Conservation (phyloP, 169 alveolate genomes). For the Eimeria sp. region DNA sequence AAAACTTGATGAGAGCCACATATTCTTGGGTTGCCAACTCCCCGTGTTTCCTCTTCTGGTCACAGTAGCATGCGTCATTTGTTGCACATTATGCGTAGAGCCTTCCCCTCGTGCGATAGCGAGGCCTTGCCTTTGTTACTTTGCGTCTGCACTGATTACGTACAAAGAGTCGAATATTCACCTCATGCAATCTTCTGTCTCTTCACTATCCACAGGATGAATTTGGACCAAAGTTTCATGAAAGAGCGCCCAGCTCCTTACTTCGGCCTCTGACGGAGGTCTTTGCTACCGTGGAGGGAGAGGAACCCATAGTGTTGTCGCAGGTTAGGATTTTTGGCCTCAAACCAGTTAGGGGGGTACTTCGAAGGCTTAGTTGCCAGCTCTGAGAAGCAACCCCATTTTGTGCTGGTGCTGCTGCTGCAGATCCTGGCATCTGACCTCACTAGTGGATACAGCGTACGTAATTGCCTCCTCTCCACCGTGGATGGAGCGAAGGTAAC, state of each 20-base stretch:
- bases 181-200: neutral
- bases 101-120: neutral
- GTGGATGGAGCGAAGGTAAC: conserved; percentile 79
- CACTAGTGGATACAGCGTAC: conserved; percentile 79
- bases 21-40: neutral
- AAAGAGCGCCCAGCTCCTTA: conserved; percentile 80
- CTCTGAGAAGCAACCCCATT: too few species aligned
- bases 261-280: conserved; percentile 82
- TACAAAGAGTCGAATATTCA: too few species aligned
- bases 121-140: neutral
- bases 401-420: neutral
- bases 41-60: neutral
- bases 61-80: neutral
- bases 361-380: too few species aligned
- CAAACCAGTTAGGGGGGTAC: neutral
- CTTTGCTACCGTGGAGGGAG: conserved; percentile 78
- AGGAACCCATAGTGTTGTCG: conserved; percentile 77
- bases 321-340: conserved; percentile 48
- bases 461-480: conserved; percentile 63
- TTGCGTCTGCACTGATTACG: too few species aligned
- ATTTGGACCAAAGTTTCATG: conserved; percentile 78
- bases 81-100: neutral
- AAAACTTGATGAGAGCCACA: neutral
- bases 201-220: conserved; percentile 67
- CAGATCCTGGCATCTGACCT: conserved; percentile 85